phyloP scores from a whole-genome alignment of 345 rosid species.

The Bruguiera parviflora region DNA sequence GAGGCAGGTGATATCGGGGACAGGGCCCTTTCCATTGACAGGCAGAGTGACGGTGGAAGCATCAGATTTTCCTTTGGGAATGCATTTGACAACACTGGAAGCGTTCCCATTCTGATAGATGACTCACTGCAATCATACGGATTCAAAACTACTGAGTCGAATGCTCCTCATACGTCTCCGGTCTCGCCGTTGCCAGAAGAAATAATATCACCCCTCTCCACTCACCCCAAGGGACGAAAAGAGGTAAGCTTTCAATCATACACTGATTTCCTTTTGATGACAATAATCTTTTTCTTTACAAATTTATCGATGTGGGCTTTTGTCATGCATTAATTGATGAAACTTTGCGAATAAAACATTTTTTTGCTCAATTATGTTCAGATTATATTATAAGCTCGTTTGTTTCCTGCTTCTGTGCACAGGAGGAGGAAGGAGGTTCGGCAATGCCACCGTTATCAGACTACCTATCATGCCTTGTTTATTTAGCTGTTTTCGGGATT shows the following conservation, averaged over 20 bases:
- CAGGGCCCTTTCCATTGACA: constrained; percentile 54
- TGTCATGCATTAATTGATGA: too few relatives aligned
- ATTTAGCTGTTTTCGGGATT: constrained; percentile 74
- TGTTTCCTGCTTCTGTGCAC: constrained; percentile 10
- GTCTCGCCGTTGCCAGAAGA: constrained; percentile 39
- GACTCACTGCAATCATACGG: constrained; percentile 24
- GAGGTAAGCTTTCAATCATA: constrained; percentile 23
- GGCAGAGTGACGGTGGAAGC: constrained; percentile 43
- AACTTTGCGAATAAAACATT: too few relatives aligned
- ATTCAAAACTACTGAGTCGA: constrained; percentile 23
- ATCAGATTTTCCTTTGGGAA: constrained; percentile 36
- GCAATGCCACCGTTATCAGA: constrained; percentile 47
- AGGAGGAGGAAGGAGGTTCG: constrained; percentile 29
- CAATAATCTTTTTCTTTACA: not conserved
- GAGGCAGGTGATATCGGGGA: constrained; percentile 94
- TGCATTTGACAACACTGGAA: constrained; percentile 38
- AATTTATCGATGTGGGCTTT: not conserved
- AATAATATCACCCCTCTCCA: constrained; percentile 43
- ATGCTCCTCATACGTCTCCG: constrained; percentile 22
- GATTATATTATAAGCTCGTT: not conserved
- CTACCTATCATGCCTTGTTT: constrained; percentile 46
- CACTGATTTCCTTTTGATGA: not conserved
- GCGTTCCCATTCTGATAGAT: constrained; percentile 25
- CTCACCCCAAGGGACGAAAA: constrained; percentile 26
- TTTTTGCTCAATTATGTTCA: not conserved